A percentile compares a stretch with the other conserved stretches of the same genome.
Conservation (phyloP, 441 rosid genomes). For the Biscutella laevigata region DNA sequence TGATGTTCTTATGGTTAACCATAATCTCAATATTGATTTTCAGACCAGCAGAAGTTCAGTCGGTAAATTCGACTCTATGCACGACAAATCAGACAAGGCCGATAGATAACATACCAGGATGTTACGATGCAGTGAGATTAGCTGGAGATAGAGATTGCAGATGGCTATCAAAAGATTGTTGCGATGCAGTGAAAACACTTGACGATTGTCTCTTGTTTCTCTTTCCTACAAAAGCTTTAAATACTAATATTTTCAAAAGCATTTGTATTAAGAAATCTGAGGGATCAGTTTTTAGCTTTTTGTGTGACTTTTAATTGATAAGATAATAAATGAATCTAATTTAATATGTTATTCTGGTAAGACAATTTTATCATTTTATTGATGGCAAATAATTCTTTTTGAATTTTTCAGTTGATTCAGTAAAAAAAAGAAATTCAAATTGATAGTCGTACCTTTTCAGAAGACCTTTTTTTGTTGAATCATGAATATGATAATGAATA, state of each 20-base stretch:
- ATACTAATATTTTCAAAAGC: not conserved
- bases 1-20: not conserved
- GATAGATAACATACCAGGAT: not conserved
- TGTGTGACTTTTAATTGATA: not conserved
- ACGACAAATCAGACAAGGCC: not conserved
- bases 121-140: slow-evolving; percentile 1
- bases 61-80: not conserved
- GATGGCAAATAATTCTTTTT: too few species aligned
- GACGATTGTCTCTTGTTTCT: not conserved
- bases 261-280: not conserved
- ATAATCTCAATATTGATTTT: not conserved
- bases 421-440: too few species aligned
- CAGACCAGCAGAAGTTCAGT: not conserved
- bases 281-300: not conserved
- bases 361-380: too few species aligned
- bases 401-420: too few species aligned
- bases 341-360: not conserved
- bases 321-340: not conserved
- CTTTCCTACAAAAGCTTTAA: not conserved
- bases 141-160: not conserved
- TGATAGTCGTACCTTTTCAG: too few species aligned
- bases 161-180: slow-evolving; percentile 10
- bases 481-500: too few species aligned
- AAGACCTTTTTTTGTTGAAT: too few species aligned
- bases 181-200: not conserved